Evolutionary conservation across 2,329 filamentous ascomycete species (phyloP).

Genomic region (Didymosphaeria variabile): DNA sequence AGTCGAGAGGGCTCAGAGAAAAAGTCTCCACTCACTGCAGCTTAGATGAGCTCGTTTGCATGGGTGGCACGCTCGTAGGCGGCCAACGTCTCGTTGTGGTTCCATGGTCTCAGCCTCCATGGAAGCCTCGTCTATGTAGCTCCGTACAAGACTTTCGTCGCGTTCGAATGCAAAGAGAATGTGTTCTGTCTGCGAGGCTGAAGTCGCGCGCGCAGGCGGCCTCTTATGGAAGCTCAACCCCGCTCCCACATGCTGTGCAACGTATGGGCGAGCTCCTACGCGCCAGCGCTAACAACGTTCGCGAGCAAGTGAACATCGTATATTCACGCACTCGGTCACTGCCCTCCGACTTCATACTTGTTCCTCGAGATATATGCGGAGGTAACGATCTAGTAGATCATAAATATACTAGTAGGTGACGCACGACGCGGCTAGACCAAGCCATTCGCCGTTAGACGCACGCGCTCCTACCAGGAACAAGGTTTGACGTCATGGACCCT

Average conservation of each 20-base stretch:
- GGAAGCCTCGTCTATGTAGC: not conserved
- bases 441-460: not conserved
- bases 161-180: not conserved
- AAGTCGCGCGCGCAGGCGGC: not conserved
- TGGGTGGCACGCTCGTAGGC: not conserved
- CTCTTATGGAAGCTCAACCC: not conserved
- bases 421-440: not conserved
- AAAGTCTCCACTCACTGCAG: constrained; percentile 1
- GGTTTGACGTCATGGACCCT: constrained; percentile 6
- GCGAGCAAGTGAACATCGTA: not conserved
- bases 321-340: not conserved
- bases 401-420: not conserved
- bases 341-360: not conserved
- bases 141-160: not conserved
- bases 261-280: not conserved
- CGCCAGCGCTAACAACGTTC: not conserved
- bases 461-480: not conserved
- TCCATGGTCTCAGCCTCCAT: not conserved
- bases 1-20: not conserved
- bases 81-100: not conserved
- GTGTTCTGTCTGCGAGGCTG: not conserved
- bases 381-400: not conserved
- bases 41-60: not conserved
- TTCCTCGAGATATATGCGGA: not conserved
- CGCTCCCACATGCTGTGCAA: not conserved